Evolutionary conservation across 352 stramenopile genomes (phyloP).

Genomic region (Phytophthora litchii): DNA sequence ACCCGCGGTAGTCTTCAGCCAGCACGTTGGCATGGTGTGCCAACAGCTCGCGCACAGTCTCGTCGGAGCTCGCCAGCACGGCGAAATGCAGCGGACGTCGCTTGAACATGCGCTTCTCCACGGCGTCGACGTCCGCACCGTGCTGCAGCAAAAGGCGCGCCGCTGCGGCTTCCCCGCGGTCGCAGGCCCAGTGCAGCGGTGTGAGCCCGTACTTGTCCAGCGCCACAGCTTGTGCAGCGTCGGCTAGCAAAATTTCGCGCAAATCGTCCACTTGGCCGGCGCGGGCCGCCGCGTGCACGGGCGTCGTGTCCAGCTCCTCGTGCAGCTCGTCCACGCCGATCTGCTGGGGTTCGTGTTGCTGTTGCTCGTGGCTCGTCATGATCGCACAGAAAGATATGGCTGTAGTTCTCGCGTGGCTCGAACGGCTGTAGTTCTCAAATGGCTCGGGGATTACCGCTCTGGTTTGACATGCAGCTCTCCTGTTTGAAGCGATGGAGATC

Average conservation of each 20-base stretch:
- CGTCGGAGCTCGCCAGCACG: constrained; percentile 43
- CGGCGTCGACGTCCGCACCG: constrained; percentile 49
- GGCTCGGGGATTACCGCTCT: background rate
- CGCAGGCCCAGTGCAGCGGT: constrained; percentile 73
- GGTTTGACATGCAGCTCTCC: constrained; percentile 7
- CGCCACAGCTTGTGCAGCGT: constrained; percentile 34
- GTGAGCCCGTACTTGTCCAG: constrained; percentile 79
- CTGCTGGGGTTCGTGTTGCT: constrained; percentile 40
- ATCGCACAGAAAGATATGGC: constrained; percentile 7
- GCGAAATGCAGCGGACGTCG: constrained; percentile 73
- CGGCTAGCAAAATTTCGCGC: constrained; percentile 35
- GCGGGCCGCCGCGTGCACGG: constrained; percentile 61
- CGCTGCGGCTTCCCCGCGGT: constrained; percentile 46
- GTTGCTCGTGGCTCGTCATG: constrained; percentile 33
- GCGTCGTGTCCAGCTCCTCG: constrained; percentile 62
- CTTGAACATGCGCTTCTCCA: constrained; percentile 75
- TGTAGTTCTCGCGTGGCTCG: constrained; percentile 2
- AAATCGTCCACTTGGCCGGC: constrained; percentile 51
- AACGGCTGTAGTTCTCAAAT: constrained; percentile 7
- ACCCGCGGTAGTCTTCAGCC: constrained; percentile 62
- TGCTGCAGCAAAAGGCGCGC: constrained; percentile 42
- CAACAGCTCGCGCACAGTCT: constrained; percentile 47
- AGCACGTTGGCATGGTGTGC: constrained; percentile 43
- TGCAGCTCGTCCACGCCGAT: constrained; percentile 72
- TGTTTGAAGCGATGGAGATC: constrained; percentile 1